Base-by-base conservation (phyloP, 169 alveolate species). In the Plasmodium inui region DNA sequence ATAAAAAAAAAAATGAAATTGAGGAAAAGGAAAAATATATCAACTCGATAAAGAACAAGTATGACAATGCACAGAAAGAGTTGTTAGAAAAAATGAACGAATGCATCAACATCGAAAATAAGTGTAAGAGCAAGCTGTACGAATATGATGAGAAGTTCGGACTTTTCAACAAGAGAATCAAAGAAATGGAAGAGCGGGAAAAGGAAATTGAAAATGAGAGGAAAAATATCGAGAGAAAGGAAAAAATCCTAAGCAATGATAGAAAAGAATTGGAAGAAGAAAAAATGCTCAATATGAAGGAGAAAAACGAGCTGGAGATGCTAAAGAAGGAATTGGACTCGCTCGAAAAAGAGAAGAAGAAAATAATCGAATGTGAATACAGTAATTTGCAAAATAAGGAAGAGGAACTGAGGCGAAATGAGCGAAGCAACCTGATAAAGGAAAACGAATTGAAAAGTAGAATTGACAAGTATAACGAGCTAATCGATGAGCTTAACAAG, bases 91-190 rank as follows among this genome's bases (percentile, higher is more conserved):
- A 88, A 78, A 88, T 88, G 94, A 88, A 88, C 72, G 94, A 88
- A 79, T 88, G 94, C 34, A 88, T 88, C 6, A 46, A 74, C 82
- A 88, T 88, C n/a, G 94, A 88, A 88, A 88, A 79, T 79, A 88
- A 88, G 70, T 88, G 94, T 34, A 88, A 88, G n/a, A 88, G 30
- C 34, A 88, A 88, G 71, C 82, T 88, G 82, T 73, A 88, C 71
- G 94, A 88, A 88, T 88, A 88, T 44, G 94, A 88, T 79, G 94
- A 88, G 46, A 88, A 88, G 37, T 88, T 88, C 61, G 94, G 94
- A 3, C 78, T 78, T 39, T 88, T 88, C 44, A 88, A 88, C 71
- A 88, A 88, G 22, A 88, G 79, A 79, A 88, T 88, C 12, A 88
- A 88, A 57, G 94, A 88, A 79, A 88, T 88, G 88, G 94, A 88